A percentile compares a stretch with the other conserved stretches of the same genome.
These are phyloP conservation scores for Leccinum olivaceopallidum DNA, from an alignment of 768 basidiomycete species.

Conservation along the genomic window DNA sequence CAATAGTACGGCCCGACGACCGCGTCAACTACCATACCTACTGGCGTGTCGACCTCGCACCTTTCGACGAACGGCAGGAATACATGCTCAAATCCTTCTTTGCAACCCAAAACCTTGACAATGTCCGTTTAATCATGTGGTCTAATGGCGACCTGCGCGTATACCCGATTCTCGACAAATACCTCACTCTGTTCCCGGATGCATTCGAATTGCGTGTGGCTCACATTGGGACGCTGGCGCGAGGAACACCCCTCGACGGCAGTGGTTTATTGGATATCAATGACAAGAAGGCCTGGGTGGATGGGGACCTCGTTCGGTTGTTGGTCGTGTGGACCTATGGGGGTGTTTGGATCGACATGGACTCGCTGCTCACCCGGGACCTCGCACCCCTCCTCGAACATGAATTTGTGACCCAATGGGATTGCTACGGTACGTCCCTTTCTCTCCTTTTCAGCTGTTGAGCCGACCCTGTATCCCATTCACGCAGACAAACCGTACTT, in stretches of 20 bases:
- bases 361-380: conserved; percentile 87
- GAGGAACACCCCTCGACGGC: conserved; percentile 75
- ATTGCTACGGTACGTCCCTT: conserved; percentile 80
- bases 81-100: conserved; percentile 93
- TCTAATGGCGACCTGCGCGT: conserved; percentile 76
- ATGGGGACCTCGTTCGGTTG: conserved; percentile 89
- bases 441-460: neutral
- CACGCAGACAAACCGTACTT: conserved; percentile 68
- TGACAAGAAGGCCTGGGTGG: conserved; percentile 89
- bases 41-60: conserved; percentile 87
- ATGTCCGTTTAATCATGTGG: conserved; percentile 81
- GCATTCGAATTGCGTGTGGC: conserved; percentile 71
- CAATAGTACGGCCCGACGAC: conserved; percentile 33
- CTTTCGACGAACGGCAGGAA: conserved; percentile 81
- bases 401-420: conserved; percentile 99
- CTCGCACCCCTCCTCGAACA: conserved; percentile 85
- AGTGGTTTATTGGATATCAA: conserved; percentile 56
- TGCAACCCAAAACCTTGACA: conserved; percentile 76
- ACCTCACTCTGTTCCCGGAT: conserved; percentile 63
- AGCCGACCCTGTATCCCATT: neutral
- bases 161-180: conserved; percentile 58
- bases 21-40: conserved; percentile 85
- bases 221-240: conserved; percentile 65
- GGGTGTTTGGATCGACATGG: conserved; percentile 98
- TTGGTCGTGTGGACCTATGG: conserved; percentile 88